phyloP scores from a whole-genome alignment of 257 asterid genomes.

The Linaria vulgaris region DNA sequence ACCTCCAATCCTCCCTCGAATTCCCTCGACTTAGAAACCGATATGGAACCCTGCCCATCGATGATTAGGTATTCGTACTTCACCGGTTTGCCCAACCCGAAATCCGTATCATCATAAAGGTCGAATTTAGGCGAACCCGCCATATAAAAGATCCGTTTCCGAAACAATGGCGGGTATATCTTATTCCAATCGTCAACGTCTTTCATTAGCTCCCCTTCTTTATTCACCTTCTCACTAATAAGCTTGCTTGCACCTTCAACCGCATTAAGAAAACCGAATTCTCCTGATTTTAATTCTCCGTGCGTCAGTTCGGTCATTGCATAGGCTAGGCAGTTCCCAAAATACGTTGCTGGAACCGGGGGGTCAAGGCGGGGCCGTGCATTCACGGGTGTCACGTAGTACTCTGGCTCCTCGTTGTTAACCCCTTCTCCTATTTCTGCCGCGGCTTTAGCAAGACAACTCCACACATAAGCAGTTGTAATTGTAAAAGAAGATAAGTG shows the following conservation, averaged over 20 bases:
- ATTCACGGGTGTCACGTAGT: constrained; percentile 23
- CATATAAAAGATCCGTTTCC: constrained; percentile 15
- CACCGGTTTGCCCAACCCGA: constrained; percentile 34
- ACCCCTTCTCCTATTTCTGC: neutral
- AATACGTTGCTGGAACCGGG: constrained; percentile 34
- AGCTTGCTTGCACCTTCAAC: constrained; percentile 28
- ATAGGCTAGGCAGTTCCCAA: constrained; percentile 39
- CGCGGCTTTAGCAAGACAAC: constrained; percentile 27
- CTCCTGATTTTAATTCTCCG: constrained; percentile 22
- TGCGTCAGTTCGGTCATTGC: constrained; percentile 2
- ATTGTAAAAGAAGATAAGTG: constrained; percentile 36
- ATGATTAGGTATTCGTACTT: constrained; percentile 34
- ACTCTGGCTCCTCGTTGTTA: constrained; percentile 16
- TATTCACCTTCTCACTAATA: constrained; percentile 18
- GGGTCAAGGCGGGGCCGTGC: constrained; percentile 33
- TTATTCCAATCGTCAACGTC: constrained; percentile 26
- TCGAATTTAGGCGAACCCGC: constrained; percentile 47
- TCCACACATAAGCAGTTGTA: constrained; percentile 39
- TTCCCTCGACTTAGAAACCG: constrained; percentile 33
- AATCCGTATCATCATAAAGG: constrained; percentile 35
- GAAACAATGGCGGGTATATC: neutral
- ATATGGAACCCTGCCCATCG: constrained; percentile 33
- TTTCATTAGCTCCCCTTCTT: constrained; percentile 21
- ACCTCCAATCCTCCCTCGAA: constrained; percentile 45
- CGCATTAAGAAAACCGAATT: constrained; percentile 28